Percentiles rank a stretch among this genome's conserved stretches.
These are phyloP conservation scores for Candida tammaniensis DNA, from an alignment of 805 yeast genomes.

Conservation along the genomic window DNA sequence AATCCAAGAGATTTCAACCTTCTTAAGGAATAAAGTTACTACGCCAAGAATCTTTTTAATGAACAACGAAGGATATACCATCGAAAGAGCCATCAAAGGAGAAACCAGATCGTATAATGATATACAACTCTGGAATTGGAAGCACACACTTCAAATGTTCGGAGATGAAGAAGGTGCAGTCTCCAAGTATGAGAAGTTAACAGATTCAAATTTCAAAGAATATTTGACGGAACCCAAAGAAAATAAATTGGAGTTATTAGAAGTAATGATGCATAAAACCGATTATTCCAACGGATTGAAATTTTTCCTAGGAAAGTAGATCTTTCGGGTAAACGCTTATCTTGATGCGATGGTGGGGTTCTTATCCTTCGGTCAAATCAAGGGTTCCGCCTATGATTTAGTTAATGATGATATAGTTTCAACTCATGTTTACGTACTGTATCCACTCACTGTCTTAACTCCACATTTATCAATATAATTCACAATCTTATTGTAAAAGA, in stretches of 20 bases:
- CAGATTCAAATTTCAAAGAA: conserved; percentile 14
- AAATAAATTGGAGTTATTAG: conserved; percentile 23
- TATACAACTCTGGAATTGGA: conserved; percentile 82
- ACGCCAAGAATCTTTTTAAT: conserved; percentile 66
- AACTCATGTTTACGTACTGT: too few relatives aligned
- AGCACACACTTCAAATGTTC: conserved; percentile 60
- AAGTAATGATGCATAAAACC: conserved; percentile 24
- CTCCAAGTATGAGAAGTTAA: conserved; percentile 22
- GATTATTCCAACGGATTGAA: conserved; percentile 25
- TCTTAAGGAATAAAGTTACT: conserved; percentile 50
- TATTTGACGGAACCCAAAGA: conserved; percentile 16
- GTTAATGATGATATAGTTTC: too few relatives aligned
- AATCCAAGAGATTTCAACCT: conserved; percentile 73
- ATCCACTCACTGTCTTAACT: too few relatives aligned
- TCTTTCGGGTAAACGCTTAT: neutral
- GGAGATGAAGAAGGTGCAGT: conserved; percentile 40
- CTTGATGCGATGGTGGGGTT: too few relatives aligned
- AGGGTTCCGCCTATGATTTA: too few relatives aligned
- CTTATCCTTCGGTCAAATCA: too few relatives aligned
- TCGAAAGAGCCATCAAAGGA: conserved; percentile 84
- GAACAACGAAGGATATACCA: conserved; percentile 87
- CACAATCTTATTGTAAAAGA: too few relatives aligned
- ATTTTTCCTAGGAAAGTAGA: conserved; percentile 9
- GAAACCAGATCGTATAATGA: conserved; percentile 77
- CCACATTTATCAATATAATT: too few relatives aligned